Evolutionary conservation across 2,329 filamentous ascomycete genomes (phyloP).

Genomic region (Tolypocladium amazonense): DNA sequence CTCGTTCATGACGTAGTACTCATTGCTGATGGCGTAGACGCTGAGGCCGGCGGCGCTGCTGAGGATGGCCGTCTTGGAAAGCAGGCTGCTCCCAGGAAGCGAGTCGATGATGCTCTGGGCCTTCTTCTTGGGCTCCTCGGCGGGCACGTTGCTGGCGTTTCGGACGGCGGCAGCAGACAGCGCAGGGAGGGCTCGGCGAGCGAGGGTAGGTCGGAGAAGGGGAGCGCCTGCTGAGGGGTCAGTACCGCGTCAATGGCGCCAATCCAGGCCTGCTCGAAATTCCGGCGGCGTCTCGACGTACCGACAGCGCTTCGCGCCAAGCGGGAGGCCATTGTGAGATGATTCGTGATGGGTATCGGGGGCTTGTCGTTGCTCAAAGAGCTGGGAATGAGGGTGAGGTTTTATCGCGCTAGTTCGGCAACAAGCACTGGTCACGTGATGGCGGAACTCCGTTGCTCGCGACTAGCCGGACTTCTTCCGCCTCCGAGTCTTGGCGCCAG

Average conservation of each 20-base stretch:
- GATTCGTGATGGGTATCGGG: slow-evolving; percentile 40
- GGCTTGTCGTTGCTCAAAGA: slow-evolving; percentile 32
- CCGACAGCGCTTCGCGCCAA: slow-evolving; percentile 90
- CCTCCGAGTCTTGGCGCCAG: slow-evolving; percentile 3
- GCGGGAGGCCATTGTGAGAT: slow-evolving; percentile 90
- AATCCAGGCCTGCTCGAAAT: slow-evolving; percentile 14
- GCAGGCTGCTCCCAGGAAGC: slow-evolving; percentile 80
- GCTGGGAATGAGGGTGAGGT: slow-evolving; percentile 37
- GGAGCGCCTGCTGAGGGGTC: slow-evolving; percentile 58
- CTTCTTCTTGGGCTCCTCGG: slow-evolving; percentile 91
- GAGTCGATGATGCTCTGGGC: slow-evolving; percentile 91
- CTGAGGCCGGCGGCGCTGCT: slow-evolving; percentile 85
- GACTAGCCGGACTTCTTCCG: slow-evolving; percentile 13
- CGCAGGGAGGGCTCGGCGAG: slow-evolving; percentile 65
- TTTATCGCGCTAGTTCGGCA: slow-evolving; percentile 36
- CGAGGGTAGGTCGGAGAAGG: slow-evolving; percentile 75
- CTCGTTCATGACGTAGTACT: slow-evolving; percentile 99
- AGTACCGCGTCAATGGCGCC: slow-evolving; percentile 10
- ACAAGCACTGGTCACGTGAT: slow-evolving; percentile 26
- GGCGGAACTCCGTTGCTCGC: slow-evolving; percentile 1
- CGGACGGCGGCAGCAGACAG: slow-evolving; percentile 59
- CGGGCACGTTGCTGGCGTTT: slow-evolving; percentile 65
- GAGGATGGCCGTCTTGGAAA: slow-evolving; percentile 95
- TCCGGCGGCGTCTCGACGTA: slow-evolving; percentile 40
- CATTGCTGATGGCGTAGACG: slow-evolving; percentile 95